A percentile compares a stretch with the other conserved stretches of the same genome.
Evolutionary conservation across 768 basidiomycete genomes (phyloP).

Genomic region (Scleroderma citrinum): DNA sequence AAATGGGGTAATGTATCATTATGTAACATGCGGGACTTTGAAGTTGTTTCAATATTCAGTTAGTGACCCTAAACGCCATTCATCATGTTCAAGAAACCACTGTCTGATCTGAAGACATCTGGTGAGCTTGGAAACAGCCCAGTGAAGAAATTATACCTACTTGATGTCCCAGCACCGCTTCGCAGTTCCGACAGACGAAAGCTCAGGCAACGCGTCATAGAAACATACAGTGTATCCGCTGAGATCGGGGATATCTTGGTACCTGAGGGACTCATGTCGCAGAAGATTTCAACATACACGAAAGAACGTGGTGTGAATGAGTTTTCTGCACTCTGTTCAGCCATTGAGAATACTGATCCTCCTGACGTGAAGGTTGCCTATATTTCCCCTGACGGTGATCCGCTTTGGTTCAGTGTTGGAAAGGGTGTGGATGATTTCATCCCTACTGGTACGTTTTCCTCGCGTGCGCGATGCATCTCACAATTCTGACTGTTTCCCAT

Average conservation of each 20-base stretch:
- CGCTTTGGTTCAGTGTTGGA: constrained; percentile 74
- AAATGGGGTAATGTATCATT: too few relatives aligned
- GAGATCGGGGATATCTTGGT: constrained; percentile 67
- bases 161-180: constrained; percentile 44
- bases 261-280: constrained; percentile 63
- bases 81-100: constrained; percentile 75
- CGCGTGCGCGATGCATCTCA: background rate
- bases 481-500: background rate
- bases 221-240: constrained; percentile 39
- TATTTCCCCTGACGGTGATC: constrained; percentile 58
- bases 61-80: too few relatives aligned
- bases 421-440: constrained; percentile 63
- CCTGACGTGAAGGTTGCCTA: constrained; percentile 49
- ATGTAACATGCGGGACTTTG: too few relatives aligned
- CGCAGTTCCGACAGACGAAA: constrained; percentile 70
- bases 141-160: background rate
- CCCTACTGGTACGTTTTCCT: constrained; percentile 48
- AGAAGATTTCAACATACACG: constrained; percentile 62
- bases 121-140: constrained; percentile 22
- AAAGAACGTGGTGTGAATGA: constrained; percentile 55
- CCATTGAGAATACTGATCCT: constrained; percentile 3
- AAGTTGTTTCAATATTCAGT: too few relatives aligned
- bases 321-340: background rate
- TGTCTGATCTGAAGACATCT: constrained; percentile 63
- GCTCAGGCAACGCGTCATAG: constrained; percentile 53